Percentiles rank a stretch among this genome's conserved stretches.
phyloP scores from a whole-genome alignment of 1,284 basidiomycete genomes.

The Kwoniella shivajii region DNA sequence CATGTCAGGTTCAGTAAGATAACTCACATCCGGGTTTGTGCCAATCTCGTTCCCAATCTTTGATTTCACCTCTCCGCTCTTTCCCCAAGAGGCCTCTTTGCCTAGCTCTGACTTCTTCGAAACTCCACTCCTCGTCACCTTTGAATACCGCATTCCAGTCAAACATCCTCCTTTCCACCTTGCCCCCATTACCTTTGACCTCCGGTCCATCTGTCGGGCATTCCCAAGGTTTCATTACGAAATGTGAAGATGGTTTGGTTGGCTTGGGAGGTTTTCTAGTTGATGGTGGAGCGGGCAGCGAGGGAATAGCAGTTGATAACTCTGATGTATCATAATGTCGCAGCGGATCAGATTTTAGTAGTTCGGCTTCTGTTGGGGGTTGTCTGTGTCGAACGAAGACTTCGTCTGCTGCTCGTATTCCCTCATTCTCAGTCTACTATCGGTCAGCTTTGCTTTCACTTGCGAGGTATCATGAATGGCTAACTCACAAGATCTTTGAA shows the following conservation, averaged over 20 bases:
- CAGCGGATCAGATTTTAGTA: constrained; percentile 62
- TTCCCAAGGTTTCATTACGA: constrained; percentile 39
- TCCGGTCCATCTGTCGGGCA: constrained; percentile 50
- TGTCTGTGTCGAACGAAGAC: constrained; percentile 48
- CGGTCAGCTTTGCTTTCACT: constrained; percentile 4
- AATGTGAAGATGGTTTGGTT: constrained; percentile 17
- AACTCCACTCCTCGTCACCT: constrained; percentile 53
- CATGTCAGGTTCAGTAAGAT: not conserved
- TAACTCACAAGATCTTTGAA: constrained; percentile 56
- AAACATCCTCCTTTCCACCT: constrained; percentile 52
- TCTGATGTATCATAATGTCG: constrained; percentile 55
- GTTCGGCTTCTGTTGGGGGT: constrained; percentile 54
- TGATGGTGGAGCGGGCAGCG: constrained; percentile 37
- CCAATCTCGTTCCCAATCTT: constrained; percentile 50
- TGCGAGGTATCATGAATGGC: not conserved
- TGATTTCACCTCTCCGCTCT: constrained; percentile 44
- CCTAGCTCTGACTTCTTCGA: constrained; percentile 54
- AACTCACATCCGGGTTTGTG: constrained; percentile 50
- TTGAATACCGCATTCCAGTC: constrained; percentile 53
- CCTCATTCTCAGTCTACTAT: constrained; percentile 24
- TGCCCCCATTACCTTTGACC: constrained; percentile 41
- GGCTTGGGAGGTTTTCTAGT: constrained; percentile 36
- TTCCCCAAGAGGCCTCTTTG: constrained; percentile 48
- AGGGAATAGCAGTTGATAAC: constrained; percentile 30
- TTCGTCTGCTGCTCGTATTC: constrained; percentile 44